Base-by-base conservation (phyloP, 345 rosid species). In the Melaleuca alternifolia region DNA sequence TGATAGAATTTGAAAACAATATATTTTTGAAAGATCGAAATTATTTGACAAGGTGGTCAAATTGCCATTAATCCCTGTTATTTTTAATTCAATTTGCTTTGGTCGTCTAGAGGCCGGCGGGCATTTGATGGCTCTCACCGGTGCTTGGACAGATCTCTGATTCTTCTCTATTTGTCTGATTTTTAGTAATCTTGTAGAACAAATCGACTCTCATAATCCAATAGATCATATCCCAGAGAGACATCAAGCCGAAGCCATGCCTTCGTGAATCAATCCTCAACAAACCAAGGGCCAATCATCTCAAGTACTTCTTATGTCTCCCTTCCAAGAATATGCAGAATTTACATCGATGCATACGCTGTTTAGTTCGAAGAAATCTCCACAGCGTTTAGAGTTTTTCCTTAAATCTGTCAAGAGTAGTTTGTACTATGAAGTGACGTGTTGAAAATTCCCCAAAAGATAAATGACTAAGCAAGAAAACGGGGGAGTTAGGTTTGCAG, bases 21-120 rank as follows among this genome's bases (percentile, higher is more conserved):
- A 23, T 54, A 3, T 23, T 8, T 23, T 23, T 54, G 53, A 41
- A 41, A 41, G 41, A 41, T 4, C 4, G 4, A 41, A 41, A 41
- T 41, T 41, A 41, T 54, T 20, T 54, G 24, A 54, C 11, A 20
- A 18, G 24, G 57, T 24, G 57, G 24, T 20, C 20, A 54, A 20
- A 54, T 54, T 20, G 57, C 24, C 23, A 2, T 41, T 41, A 41
- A 4, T 41, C 41, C 6, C 16, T 51, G 14, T 13, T 51, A 0
- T 51, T 51, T 10, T 51, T 15, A 51, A 15, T 51, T 51, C 15
- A 16, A 2, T 0, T 0, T 7, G 44, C 10, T 7, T 6, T 30
- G 76, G 76, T 7, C 0, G 5, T 4, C 41, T 3, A 28, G 21
- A 65, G 46, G 46, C 7, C 1, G 13, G 3, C 0, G 18, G 79